These are phyloP conservation scores for Tillandsia leiboldiana DNA, from an alignment of 176 grass and related monocot genomes.

Conservation along the genomic window DNA sequence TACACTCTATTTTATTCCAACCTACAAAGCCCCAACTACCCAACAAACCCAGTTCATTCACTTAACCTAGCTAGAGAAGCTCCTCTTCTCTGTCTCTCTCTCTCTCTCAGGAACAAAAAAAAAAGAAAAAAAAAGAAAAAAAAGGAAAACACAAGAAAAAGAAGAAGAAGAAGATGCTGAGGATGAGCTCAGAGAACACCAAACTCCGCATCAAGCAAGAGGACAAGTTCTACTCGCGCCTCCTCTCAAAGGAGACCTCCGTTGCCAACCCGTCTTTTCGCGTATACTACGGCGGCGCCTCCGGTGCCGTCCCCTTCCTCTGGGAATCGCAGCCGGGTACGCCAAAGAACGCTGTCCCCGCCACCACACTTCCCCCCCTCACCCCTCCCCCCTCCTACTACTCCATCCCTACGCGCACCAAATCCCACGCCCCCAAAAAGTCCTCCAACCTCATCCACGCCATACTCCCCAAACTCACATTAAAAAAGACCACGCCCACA, in stretches of 20 bases:
- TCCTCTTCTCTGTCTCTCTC: not conserved
- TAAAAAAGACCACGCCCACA: conserved; percentile 2
- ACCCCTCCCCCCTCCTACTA: conserved; percentile 79
- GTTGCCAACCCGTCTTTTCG: conserved; percentile 51
- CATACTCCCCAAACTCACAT: conserved; percentile 45
- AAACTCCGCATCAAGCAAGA: conserved; percentile 31
- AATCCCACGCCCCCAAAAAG: conserved; percentile 9
- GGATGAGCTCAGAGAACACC: conserved; percentile 13
- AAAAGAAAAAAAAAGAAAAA: not conserved
- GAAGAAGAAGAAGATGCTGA: not conserved
- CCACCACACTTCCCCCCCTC: conserved; percentile 25
- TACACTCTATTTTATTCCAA: no score
- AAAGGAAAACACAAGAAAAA: not conserved
- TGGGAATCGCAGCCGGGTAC: conserved; percentile 92
- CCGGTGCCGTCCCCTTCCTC: conserved; percentile 63
- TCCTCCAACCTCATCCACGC: conserved; percentile 29
- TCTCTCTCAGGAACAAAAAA: not conserved
- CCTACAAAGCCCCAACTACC: no score
- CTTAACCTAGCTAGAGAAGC: not conserved
- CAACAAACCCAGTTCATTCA: no score
- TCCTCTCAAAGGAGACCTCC: conserved; percentile 44
- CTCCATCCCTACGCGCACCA: not conserved
- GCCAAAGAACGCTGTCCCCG: conserved; percentile 40
- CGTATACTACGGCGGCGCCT: conserved; percentile 73
- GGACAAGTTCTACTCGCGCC: conserved; percentile 46